Conservation (phyloP, 2,329 filamentous ascomycete species). For the Cladosporium halotolerans region DNA sequence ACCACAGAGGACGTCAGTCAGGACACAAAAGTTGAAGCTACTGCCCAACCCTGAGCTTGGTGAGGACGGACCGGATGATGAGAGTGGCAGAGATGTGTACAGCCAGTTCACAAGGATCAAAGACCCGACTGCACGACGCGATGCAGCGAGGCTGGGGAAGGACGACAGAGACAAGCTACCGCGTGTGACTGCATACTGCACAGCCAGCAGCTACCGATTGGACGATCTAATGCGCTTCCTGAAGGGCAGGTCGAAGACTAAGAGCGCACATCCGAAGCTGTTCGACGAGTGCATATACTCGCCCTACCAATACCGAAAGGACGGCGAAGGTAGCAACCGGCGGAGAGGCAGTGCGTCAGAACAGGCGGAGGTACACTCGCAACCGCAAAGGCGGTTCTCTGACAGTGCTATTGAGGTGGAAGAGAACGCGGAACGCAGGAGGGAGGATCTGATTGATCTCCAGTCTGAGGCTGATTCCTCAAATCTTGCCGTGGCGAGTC, state of each 20-base stretch:
- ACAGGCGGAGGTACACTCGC: conserved; percentile 30
- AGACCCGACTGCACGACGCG: conserved; percentile 83
- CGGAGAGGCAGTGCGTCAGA: conserved; percentile 18
- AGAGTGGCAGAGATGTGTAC: conserved; percentile 91
- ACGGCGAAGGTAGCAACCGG: conserved; percentile 26
- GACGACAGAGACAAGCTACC: conserved; percentile 83
- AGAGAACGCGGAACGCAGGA: conserved; percentile 36
- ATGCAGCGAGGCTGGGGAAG: conserved; percentile 88
- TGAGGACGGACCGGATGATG: conserved; percentile 72
- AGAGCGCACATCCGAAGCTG: conserved; percentile 78
- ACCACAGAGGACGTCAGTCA: conserved; percentile 90
- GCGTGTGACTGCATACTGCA: conserved; percentile 93
- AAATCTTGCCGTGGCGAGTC: not conserved
- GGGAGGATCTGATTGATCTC: conserved; percentile 33
- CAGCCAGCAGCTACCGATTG: conserved; percentile 83
- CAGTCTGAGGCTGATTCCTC: conserved; percentile 10
- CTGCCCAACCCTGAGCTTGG: conserved; percentile 81
- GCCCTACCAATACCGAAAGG: conserved; percentile 69
- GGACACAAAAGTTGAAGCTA: conserved; percentile 94
- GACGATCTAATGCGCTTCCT: conserved; percentile 85
- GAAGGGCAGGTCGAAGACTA: conserved; percentile 71
- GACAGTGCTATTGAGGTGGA: conserved; percentile 67
- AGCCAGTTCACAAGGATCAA: conserved; percentile 97
- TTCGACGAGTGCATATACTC: conserved; percentile 99
- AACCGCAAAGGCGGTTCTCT: conserved; percentile 58